Evolutionary conservation across 805 yeast species (phyloP), one percentile per base, ranked within the genome.

Genomic region (Brettanomyces anomalus): DNA sequence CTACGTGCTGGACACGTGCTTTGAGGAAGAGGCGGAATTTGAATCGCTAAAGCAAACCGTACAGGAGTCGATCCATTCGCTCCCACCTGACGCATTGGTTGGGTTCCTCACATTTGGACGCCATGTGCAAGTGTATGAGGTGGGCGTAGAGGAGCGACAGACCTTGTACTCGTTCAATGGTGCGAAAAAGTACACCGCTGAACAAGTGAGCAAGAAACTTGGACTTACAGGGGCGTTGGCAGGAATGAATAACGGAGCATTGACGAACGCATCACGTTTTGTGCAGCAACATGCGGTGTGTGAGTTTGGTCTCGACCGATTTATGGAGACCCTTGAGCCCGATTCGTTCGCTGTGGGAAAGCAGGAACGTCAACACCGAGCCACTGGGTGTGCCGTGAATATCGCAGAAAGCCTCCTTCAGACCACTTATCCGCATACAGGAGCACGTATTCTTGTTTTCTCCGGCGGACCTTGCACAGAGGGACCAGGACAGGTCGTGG

Each of bases 401-500:
- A 60, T 79, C 62, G 64, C 73, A 51, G 33, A 66, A 46, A 52
- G 61, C 55, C 40, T 71, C 49, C 35, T 71, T 45, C 55, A 63
- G 35, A 52, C 58, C 3, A 50, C 72, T 6, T 67, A 63, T 38
- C 66, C 74, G 0, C 67, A 72, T 24, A 61, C 72, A 1, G 83
- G 83, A 1, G 75, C 79, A 0, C 77, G 76, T 39, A 54, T 78
- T 4, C 55, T 77, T 54, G 57, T 72, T 19, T 79, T 79, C 51
- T 54, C 74, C 4, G 83, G 79, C 24, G 86, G 86, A 1, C 78
- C 82, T 5, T 74, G 82, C 50, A 81, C 85, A 0, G 62, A 62
- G 46, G 85, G 85, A 1, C 82, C 83, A 2, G 87, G 86, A 2
- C 54, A 63, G 33, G 74, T 81, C 30, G 85, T 79, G 10, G 71